Evolutionary conservation across 75 land plant species (phyloP).

Genomic region (Cunninghamia lanceolata): DNA sequence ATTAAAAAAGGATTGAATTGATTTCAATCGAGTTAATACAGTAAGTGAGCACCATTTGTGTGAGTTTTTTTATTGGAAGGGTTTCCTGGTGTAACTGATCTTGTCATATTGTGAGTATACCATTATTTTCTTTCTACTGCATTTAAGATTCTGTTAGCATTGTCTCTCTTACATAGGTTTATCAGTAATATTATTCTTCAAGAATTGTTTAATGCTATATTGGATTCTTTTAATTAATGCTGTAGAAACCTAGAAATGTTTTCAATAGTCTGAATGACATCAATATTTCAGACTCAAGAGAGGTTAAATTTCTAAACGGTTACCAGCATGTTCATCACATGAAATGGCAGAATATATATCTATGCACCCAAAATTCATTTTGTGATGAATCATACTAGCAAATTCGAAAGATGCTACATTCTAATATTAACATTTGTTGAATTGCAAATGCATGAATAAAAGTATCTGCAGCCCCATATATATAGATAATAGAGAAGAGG

Average conservation of each 20-base stretch:
- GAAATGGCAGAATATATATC: background rate
- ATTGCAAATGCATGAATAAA: background rate
- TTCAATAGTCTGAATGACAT: background rate
- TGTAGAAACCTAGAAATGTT: background rate
- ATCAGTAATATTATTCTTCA: background rate
- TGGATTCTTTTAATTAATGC: background rate
- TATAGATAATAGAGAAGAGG: slow-evolving; percentile 8
- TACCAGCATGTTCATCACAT: background rate
- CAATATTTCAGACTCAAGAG: background rate
- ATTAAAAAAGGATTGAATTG: background rate
- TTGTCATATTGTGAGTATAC: no score
- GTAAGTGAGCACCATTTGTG: background rate
- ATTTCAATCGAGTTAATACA: background rate
- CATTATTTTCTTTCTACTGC: no score
- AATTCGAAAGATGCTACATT: background rate
- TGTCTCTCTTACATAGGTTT: no score
- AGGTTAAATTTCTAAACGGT: background rate
- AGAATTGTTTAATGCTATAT: background rate
- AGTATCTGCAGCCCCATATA: background rate
- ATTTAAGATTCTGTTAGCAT: no score
- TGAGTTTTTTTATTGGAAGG: no score
- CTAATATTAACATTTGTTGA: background rate
- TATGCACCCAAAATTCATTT: background rate
- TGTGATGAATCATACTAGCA: background rate
- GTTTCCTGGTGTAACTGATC: no score